Evolutionary conservation across 1,284 basidiomycete genomes (phyloP).

Genomic region (Leccinum subspadiceum): DNA sequence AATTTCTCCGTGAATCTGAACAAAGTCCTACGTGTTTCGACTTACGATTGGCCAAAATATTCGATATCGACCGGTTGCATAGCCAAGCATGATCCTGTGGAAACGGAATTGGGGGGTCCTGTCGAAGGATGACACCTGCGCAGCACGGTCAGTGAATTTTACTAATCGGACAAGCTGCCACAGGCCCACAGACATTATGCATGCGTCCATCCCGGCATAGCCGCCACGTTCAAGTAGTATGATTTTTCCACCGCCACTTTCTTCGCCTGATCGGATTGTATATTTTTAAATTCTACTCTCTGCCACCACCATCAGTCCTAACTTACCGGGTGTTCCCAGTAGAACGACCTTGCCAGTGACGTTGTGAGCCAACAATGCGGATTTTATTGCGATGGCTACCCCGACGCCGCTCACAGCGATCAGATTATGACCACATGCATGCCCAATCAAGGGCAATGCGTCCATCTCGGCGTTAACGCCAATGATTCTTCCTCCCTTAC

Average conservation of each 20-base stretch:
- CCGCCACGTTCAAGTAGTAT: slow-evolving; percentile 69
- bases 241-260: slow-evolving; percentile 77
- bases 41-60: slow-evolving; percentile 66
- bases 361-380: slow-evolving; percentile 61
- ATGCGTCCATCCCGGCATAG: slow-evolving; percentile 76
- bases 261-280: slow-evolving; percentile 56
- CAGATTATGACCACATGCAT: slow-evolving; percentile 86
- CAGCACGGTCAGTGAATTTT: slow-evolving; percentile 12
- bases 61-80: slow-evolving; percentile 60
- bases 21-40: slow-evolving; percentile 7
- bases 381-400: slow-evolving; percentile 69
- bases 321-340: slow-evolving; percentile 78
- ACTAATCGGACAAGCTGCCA: slow-evolving; percentile 7
- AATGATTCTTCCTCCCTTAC: slow-evolving; percentile 58
- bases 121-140: slow-evolving; percentile 64
- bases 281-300: slow-evolving; percentile 10
- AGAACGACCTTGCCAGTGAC: slow-evolving; percentile 74
- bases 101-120: slow-evolving; percentile 47
- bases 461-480: slow-evolving; percentile 75
- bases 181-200: slow-evolving; percentile 57
- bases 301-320: not conserved
- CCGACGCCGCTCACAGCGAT: slow-evolving; percentile 83
- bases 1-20: slow-evolving; percentile 8
- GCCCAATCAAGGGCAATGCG: slow-evolving; percentile 60
- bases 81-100: slow-evolving; percentile 54